A percentile compares a stretch with the other conserved stretches of the same genome.
phyloP scores from a whole-genome alignment of 2,329 filamentous ascomycete species.

The Fusarium sp. region DNA sequence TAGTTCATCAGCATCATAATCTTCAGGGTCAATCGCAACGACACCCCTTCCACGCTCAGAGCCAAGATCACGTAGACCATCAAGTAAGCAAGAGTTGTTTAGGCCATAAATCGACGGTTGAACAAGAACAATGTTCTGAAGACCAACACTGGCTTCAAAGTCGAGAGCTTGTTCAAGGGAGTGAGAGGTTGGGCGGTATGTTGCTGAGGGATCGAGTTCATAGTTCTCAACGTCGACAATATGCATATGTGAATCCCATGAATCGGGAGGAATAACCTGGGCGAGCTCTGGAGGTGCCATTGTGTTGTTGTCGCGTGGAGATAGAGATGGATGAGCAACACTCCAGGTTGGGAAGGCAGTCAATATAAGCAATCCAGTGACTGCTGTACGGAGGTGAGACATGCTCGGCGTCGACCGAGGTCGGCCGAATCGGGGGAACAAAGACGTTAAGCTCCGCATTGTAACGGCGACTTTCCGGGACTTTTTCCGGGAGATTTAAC shows the following conservation, averaged over 20 bases:
- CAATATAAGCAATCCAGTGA: neutral
- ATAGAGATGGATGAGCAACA: neutral
- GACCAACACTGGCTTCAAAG: constrained; percentile 63
- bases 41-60: constrained; percentile 64
- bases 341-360: neutral
- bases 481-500: neutral
- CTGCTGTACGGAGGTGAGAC: neutral
- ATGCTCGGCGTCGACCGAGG: constrained; percentile 16
- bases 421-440: constrained; percentile 28
- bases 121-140: constrained; percentile 68
- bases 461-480: constrained; percentile 1
- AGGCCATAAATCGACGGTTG: constrained; percentile 72
- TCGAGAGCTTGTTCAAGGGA: constrained; percentile 62
- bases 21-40: constrained; percentile 65
- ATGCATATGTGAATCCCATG: constrained; percentile 75
- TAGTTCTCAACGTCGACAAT: constrained; percentile 66
- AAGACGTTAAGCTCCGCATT: constrained; percentile 10
- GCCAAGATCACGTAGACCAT: constrained; percentile 63
- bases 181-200: constrained; percentile 63
- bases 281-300: constrained; percentile 15
- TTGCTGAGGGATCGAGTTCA: constrained; percentile 59
- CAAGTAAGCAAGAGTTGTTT: constrained; percentile 70
- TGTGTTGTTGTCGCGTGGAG: constrained; percentile 1
- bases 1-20: constrained; percentile 53
- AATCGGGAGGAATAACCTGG: constrained; percentile 53